phyloP scores from a whole-genome alignment of 2,329 filamentous ascomycete genomes.

The Clarireedia hainanense region DNA sequence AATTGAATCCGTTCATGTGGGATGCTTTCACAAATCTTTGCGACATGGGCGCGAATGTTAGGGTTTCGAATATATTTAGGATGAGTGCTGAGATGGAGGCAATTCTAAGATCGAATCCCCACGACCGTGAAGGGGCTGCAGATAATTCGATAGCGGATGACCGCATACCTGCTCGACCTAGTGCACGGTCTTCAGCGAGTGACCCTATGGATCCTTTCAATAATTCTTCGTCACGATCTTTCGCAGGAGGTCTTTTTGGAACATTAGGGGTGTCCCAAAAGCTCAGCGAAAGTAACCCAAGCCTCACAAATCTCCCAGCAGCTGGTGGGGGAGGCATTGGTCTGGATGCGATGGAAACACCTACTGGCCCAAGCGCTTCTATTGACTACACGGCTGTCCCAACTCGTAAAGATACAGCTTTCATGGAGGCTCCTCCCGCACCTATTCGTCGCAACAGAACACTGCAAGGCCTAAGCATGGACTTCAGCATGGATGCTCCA shows the following conservation, averaged over 20 bases:
- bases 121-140: slow-evolving; percentile 10
- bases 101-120: slow-evolving; percentile 32
- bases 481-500: slow-evolving; percentile 28
- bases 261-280: slow-evolving; percentile 27
- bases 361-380: slow-evolving; percentile 40
- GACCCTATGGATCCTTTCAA: slow-evolving; percentile 30
- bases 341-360: slow-evolving; percentile 57
- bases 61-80: slow-evolving; percentile 81
- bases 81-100: slow-evolving; percentile 56
- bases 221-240: slow-evolving; percentile 20
- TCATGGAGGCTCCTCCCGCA: slow-evolving; percentile 39
- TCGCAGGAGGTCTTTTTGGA: slow-evolving; percentile 27
- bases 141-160: not conserved
- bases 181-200: slow-evolving; percentile 14
- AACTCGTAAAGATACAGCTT: slow-evolving; percentile 26
- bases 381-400: slow-evolving; percentile 29
- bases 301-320: slow-evolving; percentile 28
- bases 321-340: slow-evolving; percentile 27
- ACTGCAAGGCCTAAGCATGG: slow-evolving; percentile 28
- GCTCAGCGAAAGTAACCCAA: slow-evolving; percentile 30
- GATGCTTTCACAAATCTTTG: slow-evolving; percentile 88
- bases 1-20: slow-evolving; percentile 94
- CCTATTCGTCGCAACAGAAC: slow-evolving; percentile 33
- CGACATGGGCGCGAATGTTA: slow-evolving; percentile 75
- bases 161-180: slow-evolving; percentile 10